A percentile compares a stretch with the other conserved stretches of the same genome.
phyloP scores from a whole-genome alignment of 2,329 filamentous ascomycete species.

The Diaporthe batatas region DNA sequence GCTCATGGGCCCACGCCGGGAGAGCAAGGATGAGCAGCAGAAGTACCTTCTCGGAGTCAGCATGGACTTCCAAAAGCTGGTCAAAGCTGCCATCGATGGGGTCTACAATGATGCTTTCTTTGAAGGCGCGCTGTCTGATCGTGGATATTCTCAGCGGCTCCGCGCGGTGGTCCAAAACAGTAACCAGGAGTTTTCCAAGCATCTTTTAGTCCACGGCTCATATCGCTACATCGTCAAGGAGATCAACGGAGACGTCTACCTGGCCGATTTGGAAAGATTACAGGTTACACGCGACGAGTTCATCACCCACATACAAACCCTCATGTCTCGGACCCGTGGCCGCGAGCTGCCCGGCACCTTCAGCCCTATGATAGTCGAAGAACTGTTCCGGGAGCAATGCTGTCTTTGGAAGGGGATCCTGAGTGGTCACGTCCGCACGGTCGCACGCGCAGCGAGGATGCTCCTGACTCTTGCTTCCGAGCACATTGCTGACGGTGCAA shows the following conservation, averaged over 20 bases:
- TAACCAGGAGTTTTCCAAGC: slow-evolving; percentile 24
- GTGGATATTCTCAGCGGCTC: slow-evolving; percentile 28
- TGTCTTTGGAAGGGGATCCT: slow-evolving; percentile 23
- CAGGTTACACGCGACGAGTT: no score
- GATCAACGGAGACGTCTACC: no score
- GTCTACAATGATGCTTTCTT: slow-evolving; percentile 46
- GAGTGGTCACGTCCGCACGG: slow-evolving; percentile 1
- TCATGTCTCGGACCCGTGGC: slow-evolving; percentile 11
- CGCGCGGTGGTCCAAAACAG: slow-evolving; percentile 37
- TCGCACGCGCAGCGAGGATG: slow-evolving; percentile 7
- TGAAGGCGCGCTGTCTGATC: slow-evolving; percentile 30
- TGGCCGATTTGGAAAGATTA: no score
- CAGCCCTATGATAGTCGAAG: slow-evolving; percentile 30
- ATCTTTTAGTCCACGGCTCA: not conserved
- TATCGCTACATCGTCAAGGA: no score
- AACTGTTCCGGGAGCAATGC: slow-evolving; percentile 36
- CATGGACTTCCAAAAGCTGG: slow-evolving; percentile 45
- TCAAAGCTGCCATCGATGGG: slow-evolving; percentile 49
- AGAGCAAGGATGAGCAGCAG: slow-evolving; percentile 46
- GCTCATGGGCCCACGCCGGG: slow-evolving; percentile 42
- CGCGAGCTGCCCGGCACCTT: slow-evolving; percentile 36
- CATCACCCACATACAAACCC: no score
- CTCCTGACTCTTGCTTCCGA: slow-evolving; percentile 8
- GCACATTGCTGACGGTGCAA: slow-evolving; percentile 9
- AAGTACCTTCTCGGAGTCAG: slow-evolving; percentile 50